Evolutionary conservation across 352 stramenopile species (phyloP).

Genomic region (Hyphochytrium catenoides): DNA sequence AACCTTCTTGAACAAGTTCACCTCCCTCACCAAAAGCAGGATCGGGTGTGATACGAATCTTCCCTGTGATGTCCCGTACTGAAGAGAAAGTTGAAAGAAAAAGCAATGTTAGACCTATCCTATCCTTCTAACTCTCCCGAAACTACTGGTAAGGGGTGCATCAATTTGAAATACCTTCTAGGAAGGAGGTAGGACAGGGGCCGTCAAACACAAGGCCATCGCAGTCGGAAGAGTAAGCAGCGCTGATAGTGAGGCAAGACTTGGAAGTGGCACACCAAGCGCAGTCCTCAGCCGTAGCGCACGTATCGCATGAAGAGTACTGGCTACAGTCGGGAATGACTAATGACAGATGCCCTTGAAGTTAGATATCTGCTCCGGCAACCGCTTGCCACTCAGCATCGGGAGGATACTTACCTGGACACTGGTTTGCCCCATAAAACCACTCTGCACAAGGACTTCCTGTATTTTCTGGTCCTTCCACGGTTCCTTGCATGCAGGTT

Average conservation of each 20-base stretch:
- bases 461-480: slow-evolving; percentile 17
- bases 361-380: no score
- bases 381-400: slow-evolving; percentile 26
- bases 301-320: slow-evolving; percentile 24
- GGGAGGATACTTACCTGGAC: slow-evolving; percentile 16
- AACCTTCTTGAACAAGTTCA: no score
- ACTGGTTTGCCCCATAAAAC: slow-evolving; percentile 7
- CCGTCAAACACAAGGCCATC: slow-evolving; percentile 45
- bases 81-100: no score
- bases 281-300: slow-evolving; percentile 30
- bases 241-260: slow-evolving; percentile 52
- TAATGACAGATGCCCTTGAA: slow-evolving; percentile 4
- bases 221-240: slow-evolving; percentile 50
- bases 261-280: slow-evolving; percentile 66
- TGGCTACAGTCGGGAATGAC: slow-evolving; percentile 18
- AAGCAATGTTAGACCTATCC: no score
- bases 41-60: no score
- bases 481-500: slow-evolving; percentile 37
- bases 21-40: no score
- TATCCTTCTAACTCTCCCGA: no score
- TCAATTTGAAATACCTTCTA: no score
- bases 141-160: no score
- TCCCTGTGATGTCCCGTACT: no score
- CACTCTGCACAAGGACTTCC: slow-evolving; percentile 9
- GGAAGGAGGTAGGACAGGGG: slow-evolving; percentile 46